Base-by-base conservation (phyloP, 1,284 basidiomycete genomes). In the Tilletia setariae region DNA sequence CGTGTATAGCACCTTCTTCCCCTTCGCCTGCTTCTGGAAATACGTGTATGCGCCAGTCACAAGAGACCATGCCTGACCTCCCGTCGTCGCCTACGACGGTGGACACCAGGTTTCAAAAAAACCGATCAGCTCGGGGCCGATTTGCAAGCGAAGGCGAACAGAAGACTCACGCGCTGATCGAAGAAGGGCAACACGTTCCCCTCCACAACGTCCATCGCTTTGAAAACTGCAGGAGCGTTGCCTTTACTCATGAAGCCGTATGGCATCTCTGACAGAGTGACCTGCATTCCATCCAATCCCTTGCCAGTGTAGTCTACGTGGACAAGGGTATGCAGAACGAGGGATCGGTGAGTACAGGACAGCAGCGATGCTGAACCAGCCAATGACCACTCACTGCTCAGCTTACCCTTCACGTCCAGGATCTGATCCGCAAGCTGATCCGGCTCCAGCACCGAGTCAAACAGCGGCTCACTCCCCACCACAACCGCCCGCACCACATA, bases 401-500 rank as follows among this genome's bases (percentile, higher is more conserved):
- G 63, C 63, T 66, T 25, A 13, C 23, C 1, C 49, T 62, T 47
- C n/a, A 68, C 51, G 25, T 64, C 62, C 43, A 51, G 79, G 21
- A 91, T 87, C 79, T 91, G 86, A 0, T 81, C 72, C 1, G 88
- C 87, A n/a, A 91, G 86, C 44, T 85, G 80, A 1, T 78, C 63
- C 30, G 86, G 85, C 4, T 85, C 40, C 23, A 91, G 83, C 28
- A 87, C 90, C 64, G 83, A 68, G 77, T 91, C 90, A 74, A 83
- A 91, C 35, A 91, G 83, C 2, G 90, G 90, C 74, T 91, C 90
- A 0, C 88, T 89, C n/a, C 90, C 90, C 68, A 90, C 89, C 69
- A 89, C 88, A 7, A 90, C 83, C 1, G 85, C 87, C 42, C 89
- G 86, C 2, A 89, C 89, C 53, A 90, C 85, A 75, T 87, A 90